phyloP scores from a whole-genome alignment of 225 moss, liverwort and hornwort species.

The Sphagnum contortum region DNA sequence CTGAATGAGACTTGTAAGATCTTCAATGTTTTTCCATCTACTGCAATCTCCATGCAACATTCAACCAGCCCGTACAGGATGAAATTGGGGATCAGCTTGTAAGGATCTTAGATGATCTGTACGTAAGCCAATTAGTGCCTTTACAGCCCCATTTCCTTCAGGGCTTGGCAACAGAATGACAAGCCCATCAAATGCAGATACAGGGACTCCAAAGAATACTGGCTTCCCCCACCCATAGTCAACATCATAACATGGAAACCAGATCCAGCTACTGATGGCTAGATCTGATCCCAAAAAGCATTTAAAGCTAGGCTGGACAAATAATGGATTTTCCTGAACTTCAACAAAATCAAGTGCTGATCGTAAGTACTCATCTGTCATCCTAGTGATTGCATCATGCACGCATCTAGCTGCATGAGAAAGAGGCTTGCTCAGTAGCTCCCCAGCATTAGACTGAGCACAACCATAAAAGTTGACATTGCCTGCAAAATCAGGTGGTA shows the following conservation, averaged over 20 bases:
- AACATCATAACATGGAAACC: conserved; percentile 23
- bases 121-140: conserved; percentile 26
- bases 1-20: too few relatives aligned
- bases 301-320: conserved; percentile 30
- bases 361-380: conserved; percentile 54
- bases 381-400: conserved; percentile 19
- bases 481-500: conserved; percentile 5
- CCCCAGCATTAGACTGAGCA: conserved; percentile 25
- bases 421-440: conserved; percentile 23
- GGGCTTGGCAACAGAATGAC: conserved; percentile 33
- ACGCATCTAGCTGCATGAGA: conserved; percentile 17
- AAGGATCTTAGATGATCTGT: conserved; percentile 15
- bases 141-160: conserved; percentile 10
- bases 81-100: conserved; percentile 17
- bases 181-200: conserved; percentile 22
- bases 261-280: conserved; percentile 54
- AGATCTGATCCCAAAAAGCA: conserved; percentile 23
- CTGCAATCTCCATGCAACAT: too few relatives aligned
- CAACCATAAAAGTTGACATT: conserved; percentile 56
- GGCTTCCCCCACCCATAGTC: conserved; percentile 62
- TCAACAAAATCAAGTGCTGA: conserved; percentile 48
- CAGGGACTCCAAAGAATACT: conserved; percentile 21
- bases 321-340: conserved; percentile 11
- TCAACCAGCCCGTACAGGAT: conserved; percentile 2
- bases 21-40: too few relatives aligned